Base-by-base conservation (phyloP, 73 alveolate genomes). In the Paramecium sexaurelia region DNA sequence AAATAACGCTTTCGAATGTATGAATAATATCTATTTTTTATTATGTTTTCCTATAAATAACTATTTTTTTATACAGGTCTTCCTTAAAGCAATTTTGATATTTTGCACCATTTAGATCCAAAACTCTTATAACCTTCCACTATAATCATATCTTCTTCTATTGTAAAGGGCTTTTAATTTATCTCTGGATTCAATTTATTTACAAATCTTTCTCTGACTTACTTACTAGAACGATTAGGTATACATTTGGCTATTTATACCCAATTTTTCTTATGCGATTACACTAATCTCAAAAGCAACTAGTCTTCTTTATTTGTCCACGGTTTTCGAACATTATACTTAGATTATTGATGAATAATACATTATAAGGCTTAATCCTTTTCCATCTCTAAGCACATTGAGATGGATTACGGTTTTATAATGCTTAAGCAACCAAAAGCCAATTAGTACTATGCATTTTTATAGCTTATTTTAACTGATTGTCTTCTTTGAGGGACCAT, bases 131-230 rank as follows among this genome's bases (percentile, higher is more conserved):
- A 88, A 8, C 47, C 69, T n/a, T 88, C 84, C 9, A 71, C 69
- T 39, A 88, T 88, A 9, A 56, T 69, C 66, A 39, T 29, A 88
- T 88, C 94, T 94, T 98, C 99, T 84, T 96, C 99, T 68, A 92
- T 96, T 33, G 98, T 93, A 92, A 98, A 97, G 43, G 97, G 97
- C 19, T 92, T 94, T 75, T 96, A 95, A 51, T 93, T 94, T 20
- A 98, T 97, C 6, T 94, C 92, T 40, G 99, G 99, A 84, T 97
- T 99, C 20, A 98, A 86, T 87, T 98, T 99, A 86, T 98, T 98
- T 75, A 96, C 98, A 98, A 98, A 98, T 68, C 99, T 95, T 92
- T 98, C 99, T 84, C 99, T 73, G 87, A 99, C 97, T 85, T 97
- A 94, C 78, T 98, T 98, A 20, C 99, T 99, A 66, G 98, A 94